Evolutionary conservation across 208 protist genomes (phyloP).

Genomic region (Leishmania tropica): DNA sequence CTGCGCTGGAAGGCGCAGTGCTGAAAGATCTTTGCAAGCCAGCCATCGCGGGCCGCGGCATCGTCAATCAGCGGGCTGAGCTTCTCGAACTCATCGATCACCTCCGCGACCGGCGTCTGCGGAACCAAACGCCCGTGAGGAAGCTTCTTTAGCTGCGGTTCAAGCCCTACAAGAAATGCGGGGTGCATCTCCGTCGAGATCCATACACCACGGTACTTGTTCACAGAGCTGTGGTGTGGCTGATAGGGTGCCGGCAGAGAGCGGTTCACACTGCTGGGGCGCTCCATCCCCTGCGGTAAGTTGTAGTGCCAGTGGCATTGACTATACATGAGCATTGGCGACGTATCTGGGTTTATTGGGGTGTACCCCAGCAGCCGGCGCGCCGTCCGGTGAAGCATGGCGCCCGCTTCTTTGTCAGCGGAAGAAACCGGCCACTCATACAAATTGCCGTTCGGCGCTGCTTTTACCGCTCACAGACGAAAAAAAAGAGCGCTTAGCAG

Average conservation of each 20-base stretch:
- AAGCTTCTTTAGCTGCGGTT: slow-evolving; percentile 83
- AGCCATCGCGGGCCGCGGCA: slow-evolving; percentile 61
- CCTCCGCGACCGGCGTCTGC: slow-evolving; percentile 72
- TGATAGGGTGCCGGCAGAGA: slow-evolving; percentile 69
- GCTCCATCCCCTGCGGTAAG: slow-evolving; percentile 86
- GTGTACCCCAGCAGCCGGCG: slow-evolving; percentile 68
- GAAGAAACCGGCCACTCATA: too few species aligned
- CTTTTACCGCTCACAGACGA: not conserved
- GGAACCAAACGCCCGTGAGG: slow-evolving; percentile 78
- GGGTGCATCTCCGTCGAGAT: slow-evolving; percentile 83
- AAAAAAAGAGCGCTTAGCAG: not conserved
- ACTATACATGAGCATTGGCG: slow-evolving; percentile 88
- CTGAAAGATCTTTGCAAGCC: slow-evolving; percentile 87
- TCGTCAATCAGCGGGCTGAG: slow-evolving; percentile 74
- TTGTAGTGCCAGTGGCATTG: slow-evolving; percentile 93
- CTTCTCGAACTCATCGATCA: slow-evolving; percentile 75
- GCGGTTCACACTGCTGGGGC: slow-evolving; percentile 81
- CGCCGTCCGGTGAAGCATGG: slow-evolving; percentile 64
- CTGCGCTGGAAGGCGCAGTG: slow-evolving; percentile 83
- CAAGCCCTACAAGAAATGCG: slow-evolving; percentile 73
- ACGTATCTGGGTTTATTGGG: slow-evolving; percentile 87
- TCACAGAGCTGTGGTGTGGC: slow-evolving; percentile 63
- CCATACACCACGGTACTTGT: slow-evolving; percentile 89
- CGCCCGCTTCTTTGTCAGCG: not conserved
- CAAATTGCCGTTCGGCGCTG: not conserved